Evolutionary conservation across 257 asterid species (phyloP).

Genomic region (Salvia rosmarinus): DNA sequence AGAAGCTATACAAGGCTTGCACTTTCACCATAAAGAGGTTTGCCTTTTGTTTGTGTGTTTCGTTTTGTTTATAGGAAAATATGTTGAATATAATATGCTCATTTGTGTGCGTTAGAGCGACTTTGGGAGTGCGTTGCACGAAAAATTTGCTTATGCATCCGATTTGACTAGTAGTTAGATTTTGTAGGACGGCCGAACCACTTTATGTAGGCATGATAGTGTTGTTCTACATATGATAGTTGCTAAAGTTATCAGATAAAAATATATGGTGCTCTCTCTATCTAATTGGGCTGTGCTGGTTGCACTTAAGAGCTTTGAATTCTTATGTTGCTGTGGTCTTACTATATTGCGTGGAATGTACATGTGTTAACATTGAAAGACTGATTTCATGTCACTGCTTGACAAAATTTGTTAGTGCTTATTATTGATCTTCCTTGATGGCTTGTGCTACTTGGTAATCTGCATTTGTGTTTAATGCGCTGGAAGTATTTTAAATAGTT

Average conservation of each 20-base stretch:
- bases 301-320: not conserved
- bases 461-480: conserved; percentile 8
- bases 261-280: not conserved
- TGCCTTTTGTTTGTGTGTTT: conserved; percentile 22
- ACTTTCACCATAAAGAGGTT: conserved; percentile 74
- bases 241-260: not conserved
- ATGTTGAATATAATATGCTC: not conserved
- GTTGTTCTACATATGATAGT: conserved; percentile 2
- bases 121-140: not conserved
- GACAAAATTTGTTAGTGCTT: not conserved
- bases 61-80: not conserved
- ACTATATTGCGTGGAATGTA: not conserved
- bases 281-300: not conserved
- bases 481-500: conserved; percentile 3
- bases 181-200: conserved; percentile 11
- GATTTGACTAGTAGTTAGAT: conserved; percentile 4
- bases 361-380: not conserved
- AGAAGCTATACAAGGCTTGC: conserved; percentile 88
- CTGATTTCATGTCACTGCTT: not conserved
- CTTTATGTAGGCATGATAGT: conserved; percentile 6
- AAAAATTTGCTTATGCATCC: conserved; percentile 12
- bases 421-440: not conserved
- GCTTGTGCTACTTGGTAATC: conserved; percentile 22
- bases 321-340: not conserved
- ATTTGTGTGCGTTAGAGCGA: not conserved